phyloP scores from a whole-genome alignment of 2,329 filamentous ascomycete species.

The Calycina herbarum region DNA sequence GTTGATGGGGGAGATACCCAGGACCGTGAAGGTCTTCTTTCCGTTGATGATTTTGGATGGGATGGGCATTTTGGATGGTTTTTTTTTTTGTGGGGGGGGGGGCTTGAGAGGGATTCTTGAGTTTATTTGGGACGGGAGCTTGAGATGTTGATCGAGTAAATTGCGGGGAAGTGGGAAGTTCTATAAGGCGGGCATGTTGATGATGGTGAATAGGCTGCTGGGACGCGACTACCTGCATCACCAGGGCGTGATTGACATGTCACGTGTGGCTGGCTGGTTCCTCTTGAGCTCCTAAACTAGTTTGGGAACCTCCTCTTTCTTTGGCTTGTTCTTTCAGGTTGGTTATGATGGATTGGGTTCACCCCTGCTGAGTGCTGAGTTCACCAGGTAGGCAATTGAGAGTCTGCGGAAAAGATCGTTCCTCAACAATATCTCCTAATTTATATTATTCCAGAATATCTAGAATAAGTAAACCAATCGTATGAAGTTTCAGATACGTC shows the following conservation, averaged over 20 bases:
- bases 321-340: neutral
- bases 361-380: too few species aligned
- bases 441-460: too few species aligned
- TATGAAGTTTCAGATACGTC: too few species aligned
- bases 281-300: too few species aligned
- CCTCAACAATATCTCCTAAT: too few species aligned
- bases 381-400: too few species aligned
- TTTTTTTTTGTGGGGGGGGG: neutral
- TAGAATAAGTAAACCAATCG: too few species aligned
- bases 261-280: neutral
- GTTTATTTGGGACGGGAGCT: neutral
- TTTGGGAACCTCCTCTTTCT: too few species aligned
- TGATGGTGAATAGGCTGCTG: neutral
- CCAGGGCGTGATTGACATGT: too few species aligned
- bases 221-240: neutral
- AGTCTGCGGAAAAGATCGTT: too few species aligned
- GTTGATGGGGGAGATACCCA: constrained; percentile 18
- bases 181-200: neutral
- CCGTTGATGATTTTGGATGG: constrained; percentile 24
- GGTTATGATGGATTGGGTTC: too few species aligned
- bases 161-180: neutral
- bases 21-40: constrained; percentile 31
- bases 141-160: neutral
- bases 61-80: constrained; percentile 23
- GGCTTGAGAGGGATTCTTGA: neutral